phyloP scores from a whole-genome alignment of 208 protist genomes.

The Leishmania gerbilli region DNA sequence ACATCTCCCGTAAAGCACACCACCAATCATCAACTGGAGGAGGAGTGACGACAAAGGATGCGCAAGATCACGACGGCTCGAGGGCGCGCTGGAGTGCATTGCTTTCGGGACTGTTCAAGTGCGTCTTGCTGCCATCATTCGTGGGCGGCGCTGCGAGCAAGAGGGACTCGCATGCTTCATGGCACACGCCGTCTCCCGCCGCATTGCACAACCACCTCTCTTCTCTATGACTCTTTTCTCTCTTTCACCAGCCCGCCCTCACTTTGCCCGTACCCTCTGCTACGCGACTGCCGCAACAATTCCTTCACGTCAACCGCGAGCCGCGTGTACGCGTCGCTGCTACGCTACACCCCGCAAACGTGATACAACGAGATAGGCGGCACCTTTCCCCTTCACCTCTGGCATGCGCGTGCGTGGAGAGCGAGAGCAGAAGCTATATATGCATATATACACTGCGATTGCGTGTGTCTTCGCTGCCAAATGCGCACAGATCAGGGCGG shows the following conservation, averaged over 20 bases:
- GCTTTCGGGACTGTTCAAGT: neutral
- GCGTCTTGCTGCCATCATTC: neutral
- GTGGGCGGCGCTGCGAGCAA: neutral
- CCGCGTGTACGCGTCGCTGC: neutral
- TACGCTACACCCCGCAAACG: neutral
- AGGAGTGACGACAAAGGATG: neutral
- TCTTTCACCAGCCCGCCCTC: neutral
- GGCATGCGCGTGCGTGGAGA: neutral
- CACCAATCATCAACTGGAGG: neutral
- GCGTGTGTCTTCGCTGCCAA: neutral
- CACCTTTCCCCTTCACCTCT: neutral
- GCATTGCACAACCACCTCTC: neutral
- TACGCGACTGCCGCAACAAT: neutral
- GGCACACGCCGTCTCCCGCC: neutral
- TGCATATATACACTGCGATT: neutral
- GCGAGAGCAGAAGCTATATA: neutral
- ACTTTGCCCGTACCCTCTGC: neutral
- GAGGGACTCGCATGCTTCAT: neutral
- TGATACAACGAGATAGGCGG: neutral
- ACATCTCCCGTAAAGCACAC: neutral
- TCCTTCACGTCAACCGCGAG: neutral
- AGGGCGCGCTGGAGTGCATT: neutral
- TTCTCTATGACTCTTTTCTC: neutral
- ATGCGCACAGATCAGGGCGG: neutral
- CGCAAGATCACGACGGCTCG: neutral